These are phyloP conservation scores for Cladosporium sp. DNA, from an alignment of 2,329 filamentous ascomycete genomes.

Conservation along the genomic window DNA sequence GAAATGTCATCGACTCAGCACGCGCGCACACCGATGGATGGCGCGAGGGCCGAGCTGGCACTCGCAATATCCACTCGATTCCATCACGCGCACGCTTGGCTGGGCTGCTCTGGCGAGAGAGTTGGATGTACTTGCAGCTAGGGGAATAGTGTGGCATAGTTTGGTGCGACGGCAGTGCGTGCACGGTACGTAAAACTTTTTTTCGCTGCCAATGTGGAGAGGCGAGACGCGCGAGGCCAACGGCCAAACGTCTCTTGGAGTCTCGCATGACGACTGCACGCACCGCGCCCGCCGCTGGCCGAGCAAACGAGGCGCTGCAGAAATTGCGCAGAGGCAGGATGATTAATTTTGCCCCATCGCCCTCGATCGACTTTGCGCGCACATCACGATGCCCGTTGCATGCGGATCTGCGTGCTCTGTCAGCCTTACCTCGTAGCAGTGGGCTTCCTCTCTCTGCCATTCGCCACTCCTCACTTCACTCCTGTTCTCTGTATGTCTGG, in stretches of 20 bases:
- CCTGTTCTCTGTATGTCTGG: neutral
- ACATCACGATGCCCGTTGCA: constrained; percentile 1
- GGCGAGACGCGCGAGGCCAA: neutral
- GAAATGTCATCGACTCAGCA: neutral
- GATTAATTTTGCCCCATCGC: neutral
- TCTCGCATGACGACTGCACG: constrained; percentile 17
- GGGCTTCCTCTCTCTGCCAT: neutral
- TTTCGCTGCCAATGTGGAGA: constrained; percentile 16
- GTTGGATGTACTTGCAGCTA: constrained; percentile 26
- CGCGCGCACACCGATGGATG: constrained; percentile 7
- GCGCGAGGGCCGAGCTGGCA: constrained; percentile 16
- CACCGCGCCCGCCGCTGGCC: constrained; percentile 11
- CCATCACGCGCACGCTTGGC: constrained; percentile 21
- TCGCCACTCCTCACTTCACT: constrained; percentile 7
- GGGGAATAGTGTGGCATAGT: constrained; percentile 21
- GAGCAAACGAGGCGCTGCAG: constrained; percentile 5
- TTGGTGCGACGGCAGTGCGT: constrained; percentile 12
- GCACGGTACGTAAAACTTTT: constrained; percentile 21
- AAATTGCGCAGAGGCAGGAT: neutral
- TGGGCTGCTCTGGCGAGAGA: neutral
- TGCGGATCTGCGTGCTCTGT: neutral
- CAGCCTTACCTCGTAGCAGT: neutral
- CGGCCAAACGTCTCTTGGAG: neutral
- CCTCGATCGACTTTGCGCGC: neutral
- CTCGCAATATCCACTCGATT: constrained; percentile 8